Evolutionary conservation across 2,329 filamentous ascomycete species (phyloP).

Genomic region (Clonostachys rhizophaga): DNA sequence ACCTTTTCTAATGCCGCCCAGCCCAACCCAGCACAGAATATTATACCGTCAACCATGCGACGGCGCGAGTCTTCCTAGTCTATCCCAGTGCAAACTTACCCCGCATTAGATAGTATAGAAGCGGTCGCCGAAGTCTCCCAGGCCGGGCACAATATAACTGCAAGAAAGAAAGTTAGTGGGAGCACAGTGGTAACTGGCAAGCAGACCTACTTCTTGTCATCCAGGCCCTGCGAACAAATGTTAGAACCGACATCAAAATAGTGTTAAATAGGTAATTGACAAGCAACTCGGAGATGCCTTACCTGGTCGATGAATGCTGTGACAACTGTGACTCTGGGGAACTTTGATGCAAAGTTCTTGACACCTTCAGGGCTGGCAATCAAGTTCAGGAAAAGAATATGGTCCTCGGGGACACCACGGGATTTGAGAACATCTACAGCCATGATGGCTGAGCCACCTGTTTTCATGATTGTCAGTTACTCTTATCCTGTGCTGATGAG

Average conservation of each 20-base stretch:
- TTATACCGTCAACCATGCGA: too few relatives aligned
- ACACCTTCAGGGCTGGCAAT: slow-evolving; percentile 96
- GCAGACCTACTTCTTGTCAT: slow-evolving; percentile 79
- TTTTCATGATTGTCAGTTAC: background rate
- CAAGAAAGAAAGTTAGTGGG: slow-evolving; percentile 24
- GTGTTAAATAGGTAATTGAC: background rate
- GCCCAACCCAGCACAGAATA: too few relatives aligned
- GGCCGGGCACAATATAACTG: slow-evolving; percentile 91
- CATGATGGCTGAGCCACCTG: slow-evolving; percentile 94
- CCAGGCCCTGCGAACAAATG: slow-evolving; percentile 55
- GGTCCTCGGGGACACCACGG: slow-evolving; percentile 88
- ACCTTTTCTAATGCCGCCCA: background rate
- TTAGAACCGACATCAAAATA: background rate
- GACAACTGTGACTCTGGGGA: slow-evolving; percentile 84
- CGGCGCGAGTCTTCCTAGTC: too few relatives aligned
- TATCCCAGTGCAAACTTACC: background rate
- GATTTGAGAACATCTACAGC: slow-evolving; percentile 89
- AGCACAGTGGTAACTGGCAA: background rate
- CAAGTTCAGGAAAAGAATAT: slow-evolving; percentile 92
- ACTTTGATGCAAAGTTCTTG: slow-evolving; percentile 81
- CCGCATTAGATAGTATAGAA: slow-evolving; percentile 78
- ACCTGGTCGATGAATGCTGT: slow-evolving; percentile 91
- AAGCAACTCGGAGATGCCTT: slow-evolving; percentile 11
- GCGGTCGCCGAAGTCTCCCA: slow-evolving; percentile 93
- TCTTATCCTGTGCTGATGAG: background rate